Evolutionary conservation across 2,329 filamentous ascomycete species (phyloP).

Genomic region (Erysiphe pulchra): DNA sequence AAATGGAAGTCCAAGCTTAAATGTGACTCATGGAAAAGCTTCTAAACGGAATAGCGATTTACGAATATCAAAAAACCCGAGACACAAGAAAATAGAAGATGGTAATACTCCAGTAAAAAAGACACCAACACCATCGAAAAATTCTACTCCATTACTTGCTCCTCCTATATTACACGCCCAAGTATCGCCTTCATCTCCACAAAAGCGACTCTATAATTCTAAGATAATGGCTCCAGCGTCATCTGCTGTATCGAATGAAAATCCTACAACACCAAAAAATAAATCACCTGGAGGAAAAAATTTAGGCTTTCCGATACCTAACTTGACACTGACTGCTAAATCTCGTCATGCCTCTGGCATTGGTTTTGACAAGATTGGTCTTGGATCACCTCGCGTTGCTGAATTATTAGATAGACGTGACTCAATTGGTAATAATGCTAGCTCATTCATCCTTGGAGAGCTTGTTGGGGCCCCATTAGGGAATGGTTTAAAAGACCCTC

Average conservation of each 20-base stretch:
- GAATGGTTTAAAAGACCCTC: slow-evolving; percentile 40
- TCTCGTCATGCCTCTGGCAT: slow-evolving; percentile 36
- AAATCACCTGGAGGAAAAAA: slow-evolving; percentile 28
- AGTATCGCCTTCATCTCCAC: slow-evolving; percentile 4
- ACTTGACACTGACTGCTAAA: slow-evolving; percentile 35
- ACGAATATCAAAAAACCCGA: slow-evolving; percentile 18
- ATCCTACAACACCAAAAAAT: slow-evolving; percentile 14
- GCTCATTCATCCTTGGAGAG: slow-evolving; percentile 31
- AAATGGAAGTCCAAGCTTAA: slow-evolving; percentile 27
- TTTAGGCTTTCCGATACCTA: slow-evolving; percentile 33
- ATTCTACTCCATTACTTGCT: slow-evolving; percentile 18
- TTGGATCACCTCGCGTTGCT: slow-evolving; percentile 51
- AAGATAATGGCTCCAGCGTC: slow-evolving; percentile 15
- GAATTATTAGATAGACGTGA: slow-evolving; percentile 43
- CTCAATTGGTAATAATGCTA: slow-evolving; percentile 43
- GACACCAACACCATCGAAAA: slow-evolving; percentile 16
- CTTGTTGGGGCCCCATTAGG: slow-evolving; percentile 15
- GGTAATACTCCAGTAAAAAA: slow-evolving; percentile 12
- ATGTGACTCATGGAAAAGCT: slow-evolving; percentile 24
- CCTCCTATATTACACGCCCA: too few relatives aligned
- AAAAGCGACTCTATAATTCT: slow-evolving; percentile 19
- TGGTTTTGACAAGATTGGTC: slow-evolving; percentile 40
- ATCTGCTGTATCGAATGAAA: slow-evolving; percentile 14
- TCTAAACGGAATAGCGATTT: slow-evolving; percentile 22
- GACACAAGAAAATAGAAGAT: slow-evolving; percentile 4